phyloP scores from a whole-genome alignment of 192 early-diverging fungal genomes.

The Thamnidium elegans region DNA sequence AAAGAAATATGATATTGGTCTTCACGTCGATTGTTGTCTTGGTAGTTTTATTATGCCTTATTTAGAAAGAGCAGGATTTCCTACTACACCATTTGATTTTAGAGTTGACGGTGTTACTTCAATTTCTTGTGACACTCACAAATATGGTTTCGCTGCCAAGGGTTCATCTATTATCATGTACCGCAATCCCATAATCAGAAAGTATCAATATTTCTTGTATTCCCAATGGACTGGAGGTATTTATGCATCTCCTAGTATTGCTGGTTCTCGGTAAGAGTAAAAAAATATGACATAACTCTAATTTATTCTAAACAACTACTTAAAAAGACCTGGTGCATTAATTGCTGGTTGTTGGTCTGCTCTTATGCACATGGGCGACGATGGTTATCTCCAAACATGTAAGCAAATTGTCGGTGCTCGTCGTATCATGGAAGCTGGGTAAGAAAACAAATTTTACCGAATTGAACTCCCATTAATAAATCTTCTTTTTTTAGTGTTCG shows the following conservation, averaged over 20 bases:
- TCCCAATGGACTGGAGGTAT: conserved; percentile 95
- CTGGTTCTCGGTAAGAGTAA: conserved; percentile 69
- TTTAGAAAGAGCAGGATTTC: conserved; percentile 90
- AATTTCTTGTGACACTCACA: conserved; percentile 96
- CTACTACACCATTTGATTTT: conserved; percentile 82
- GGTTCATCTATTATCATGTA: conserved; percentile 97
- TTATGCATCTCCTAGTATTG: conserved; percentile 89
- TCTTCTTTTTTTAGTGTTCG: conserved; percentile 39
- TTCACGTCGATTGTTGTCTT: conserved; percentile 96
- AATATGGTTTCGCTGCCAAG: conserved; percentile 99
- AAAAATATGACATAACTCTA: neutral
- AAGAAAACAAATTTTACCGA: conserved; percentile 7
- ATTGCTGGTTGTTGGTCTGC: conserved; percentile 97
- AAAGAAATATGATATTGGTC: conserved; percentile 73
- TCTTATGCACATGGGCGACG: conserved; percentile 81
- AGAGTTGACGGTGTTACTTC: conserved; percentile 88
- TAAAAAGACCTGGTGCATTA: conserved; percentile 74
- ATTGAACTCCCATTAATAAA: neutral
- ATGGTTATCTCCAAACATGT: conserved; percentile 82
- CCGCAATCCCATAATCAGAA: conserved; percentile 68
- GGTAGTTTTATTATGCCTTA: conserved; percentile 95
- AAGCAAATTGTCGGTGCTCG: conserved; percentile 77
- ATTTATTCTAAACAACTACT: neutral
- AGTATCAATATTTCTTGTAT: conserved; percentile 90
- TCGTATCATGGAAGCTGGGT: conserved; percentile 65